Percentiles rank a stretch among this genome's conserved stretches.
phyloP scores from a whole-genome alignment of 441 rosid genomes.

The Erodium trifolium region DNA sequence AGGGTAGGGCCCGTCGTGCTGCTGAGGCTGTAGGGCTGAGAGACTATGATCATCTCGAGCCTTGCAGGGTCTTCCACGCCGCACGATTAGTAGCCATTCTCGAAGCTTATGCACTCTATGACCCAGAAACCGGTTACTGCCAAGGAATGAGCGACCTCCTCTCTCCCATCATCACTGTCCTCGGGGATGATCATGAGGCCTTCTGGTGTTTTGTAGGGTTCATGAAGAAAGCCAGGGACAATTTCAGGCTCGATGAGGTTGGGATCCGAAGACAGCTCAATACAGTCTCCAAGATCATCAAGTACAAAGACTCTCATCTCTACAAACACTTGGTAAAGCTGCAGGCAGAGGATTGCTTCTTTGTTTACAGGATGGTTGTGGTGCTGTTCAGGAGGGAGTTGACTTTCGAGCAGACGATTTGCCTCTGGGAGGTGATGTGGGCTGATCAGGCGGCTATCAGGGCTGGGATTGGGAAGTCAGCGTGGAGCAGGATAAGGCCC shows the following conservation, averaged over 20 bases:
- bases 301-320: conserved; percentile 62
- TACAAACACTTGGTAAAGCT: conserved; percentile 81
- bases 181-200: conserved; percentile 76
- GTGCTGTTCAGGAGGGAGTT: conserved; percentile 82
- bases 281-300: conserved; percentile 30
- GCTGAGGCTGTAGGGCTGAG: conserved; percentile 77
- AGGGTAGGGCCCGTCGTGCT: conserved; percentile 43
- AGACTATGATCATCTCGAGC: conserved; percentile 74
- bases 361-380: conserved; percentile 57
- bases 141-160: conserved; percentile 95
- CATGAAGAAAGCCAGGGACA: conserved; percentile 35
- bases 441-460: conserved; percentile 95
- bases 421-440: conserved; percentile 98
- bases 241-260: conserved; percentile 88
- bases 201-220: conserved; percentile 93
- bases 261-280: conserved; percentile 83
- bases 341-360: conserved; percentile 54
- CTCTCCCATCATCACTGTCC: conserved; percentile 66
- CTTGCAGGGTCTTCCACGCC: conserved; percentile 73
- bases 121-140: conserved; percentile 86
- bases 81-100: conserved; percentile 79
- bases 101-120: conserved; percentile 82
- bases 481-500: conserved; percentile 75
- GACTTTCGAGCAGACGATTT: conserved; percentile 72
- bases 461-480: conserved; percentile 72